Percentiles rank a stretch among this genome's conserved stretches.
Evolutionary conservation across 2,329 filamentous ascomycete genomes (phyloP).

Genomic region (Lachnellula hyalina): DNA sequence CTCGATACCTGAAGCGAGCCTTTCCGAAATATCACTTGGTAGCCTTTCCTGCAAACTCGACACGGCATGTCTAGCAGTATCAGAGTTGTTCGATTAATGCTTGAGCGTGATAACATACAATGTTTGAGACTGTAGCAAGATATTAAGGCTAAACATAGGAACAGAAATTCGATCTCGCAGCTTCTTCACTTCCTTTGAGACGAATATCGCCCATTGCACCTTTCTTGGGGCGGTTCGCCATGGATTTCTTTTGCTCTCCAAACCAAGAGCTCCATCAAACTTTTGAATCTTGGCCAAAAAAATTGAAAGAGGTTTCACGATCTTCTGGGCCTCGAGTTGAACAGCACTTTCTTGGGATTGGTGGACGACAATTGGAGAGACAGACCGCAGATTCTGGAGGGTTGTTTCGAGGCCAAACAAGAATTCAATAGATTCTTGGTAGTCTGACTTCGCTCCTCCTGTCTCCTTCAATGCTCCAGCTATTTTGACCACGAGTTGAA

Average conservation of each 20-base stretch:
- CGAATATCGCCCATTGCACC: not conserved
- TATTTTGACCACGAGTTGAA: no score
- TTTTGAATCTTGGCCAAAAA: not conserved
- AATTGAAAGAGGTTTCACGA: not conserved
- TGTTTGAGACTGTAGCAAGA: slow-evolving; percentile 1
- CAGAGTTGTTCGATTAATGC: no score
- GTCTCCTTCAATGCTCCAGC: not conserved
- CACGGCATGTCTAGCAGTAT: no score
- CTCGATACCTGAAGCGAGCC: no score
- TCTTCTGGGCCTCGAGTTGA: slow-evolving; percentile 1
- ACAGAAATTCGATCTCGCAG: slow-evolving; percentile 2
- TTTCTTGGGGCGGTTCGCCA: not conserved
- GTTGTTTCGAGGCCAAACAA: not conserved
- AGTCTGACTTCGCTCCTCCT: not conserved
- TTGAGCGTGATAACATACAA: not conserved
- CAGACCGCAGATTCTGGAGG: not conserved
- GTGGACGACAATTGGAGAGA: not conserved
- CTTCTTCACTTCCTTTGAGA: slow-evolving; percentile 1
- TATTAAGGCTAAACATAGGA: slow-evolving; percentile 2
- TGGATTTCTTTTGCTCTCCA: no score
- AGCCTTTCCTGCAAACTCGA: no score
- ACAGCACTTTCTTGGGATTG: not conserved
- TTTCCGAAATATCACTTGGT: no score
- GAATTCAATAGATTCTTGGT: slow-evolving; percentile 1
- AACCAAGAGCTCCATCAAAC: no score